Conservation (phyloP, 2,329 filamentous ascomycete species). For the Dactylellina haptotyla region DNA sequence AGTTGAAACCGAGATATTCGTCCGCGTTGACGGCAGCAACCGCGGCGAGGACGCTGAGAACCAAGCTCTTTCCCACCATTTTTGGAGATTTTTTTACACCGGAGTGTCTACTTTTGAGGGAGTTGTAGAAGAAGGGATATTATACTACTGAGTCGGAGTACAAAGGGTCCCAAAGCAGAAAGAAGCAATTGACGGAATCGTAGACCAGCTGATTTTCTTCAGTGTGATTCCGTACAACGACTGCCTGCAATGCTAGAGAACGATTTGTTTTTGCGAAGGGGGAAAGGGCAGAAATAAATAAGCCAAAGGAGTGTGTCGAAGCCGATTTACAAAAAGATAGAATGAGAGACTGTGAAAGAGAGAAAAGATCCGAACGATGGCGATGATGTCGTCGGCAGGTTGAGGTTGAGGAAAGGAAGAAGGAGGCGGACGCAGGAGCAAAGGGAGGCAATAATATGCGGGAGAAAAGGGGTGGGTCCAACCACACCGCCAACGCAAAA, state of each 20-base stretch:
- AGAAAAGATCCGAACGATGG: slow-evolving; percentile 7
- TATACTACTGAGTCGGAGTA: slow-evolving; percentile 10
- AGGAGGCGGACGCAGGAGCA: slow-evolving; percentile 11
- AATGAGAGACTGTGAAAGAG: slow-evolving; percentile 23
- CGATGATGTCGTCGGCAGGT: slow-evolving; percentile 32
- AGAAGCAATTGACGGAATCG: slow-evolving; percentile 10
- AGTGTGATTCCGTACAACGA: slow-evolving; percentile 7
- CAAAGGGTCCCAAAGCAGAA: neutral
- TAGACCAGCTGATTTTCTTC: slow-evolving; percentile 42
- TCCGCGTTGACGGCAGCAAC: slow-evolving; percentile 62
- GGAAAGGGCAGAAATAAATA: neutral
- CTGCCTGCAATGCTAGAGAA: slow-evolving; percentile 9
- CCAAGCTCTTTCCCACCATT: slow-evolving; percentile 36
- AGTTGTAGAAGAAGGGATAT: neutral
- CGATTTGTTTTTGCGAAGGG: no score
- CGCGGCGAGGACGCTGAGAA: slow-evolving; percentile 59
- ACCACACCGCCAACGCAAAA: no score
- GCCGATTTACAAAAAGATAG: slow-evolving; percentile 15
- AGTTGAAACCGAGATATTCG: slow-evolving; percentile 75
- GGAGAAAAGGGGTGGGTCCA: slow-evolving; percentile 29
- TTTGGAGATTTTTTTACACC: slow-evolving; percentile 15
- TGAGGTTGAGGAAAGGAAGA: slow-evolving; percentile 11
- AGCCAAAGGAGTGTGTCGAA: slow-evolving; percentile 51
- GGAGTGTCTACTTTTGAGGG: slow-evolving; percentile 4
- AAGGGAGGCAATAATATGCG: neutral